Evolutionary conservation across 768 basidiomycete genomes (phyloP).

Genomic region (Mycena leptocephala): DNA sequence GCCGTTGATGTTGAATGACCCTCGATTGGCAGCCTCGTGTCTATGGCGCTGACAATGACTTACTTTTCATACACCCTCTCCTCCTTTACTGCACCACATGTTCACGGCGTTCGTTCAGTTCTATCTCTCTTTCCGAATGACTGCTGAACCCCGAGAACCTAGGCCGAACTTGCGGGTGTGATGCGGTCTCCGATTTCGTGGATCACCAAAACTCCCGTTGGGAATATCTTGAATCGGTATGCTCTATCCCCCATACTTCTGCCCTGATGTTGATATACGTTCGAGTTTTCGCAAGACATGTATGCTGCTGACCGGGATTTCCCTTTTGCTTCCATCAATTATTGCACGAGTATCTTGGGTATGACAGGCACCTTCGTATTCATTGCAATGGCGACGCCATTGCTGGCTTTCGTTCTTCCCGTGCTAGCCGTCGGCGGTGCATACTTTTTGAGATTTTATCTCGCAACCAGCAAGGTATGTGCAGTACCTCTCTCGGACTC

Average conservation of each 20-base stretch:
- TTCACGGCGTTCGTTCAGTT: neutral
- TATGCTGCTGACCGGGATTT: conserved; percentile 25
- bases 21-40: conserved; percentile 8
- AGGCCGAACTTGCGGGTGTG: conserved; percentile 20
- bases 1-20: neutral
- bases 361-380: conserved; percentile 23
- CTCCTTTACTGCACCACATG: conserved; percentile 20
- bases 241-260: neutral
- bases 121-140: neutral
- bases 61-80: conserved; percentile 10
- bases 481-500: too few species aligned
- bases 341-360: conserved; percentile 1
- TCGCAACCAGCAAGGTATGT: conserved; percentile 31
- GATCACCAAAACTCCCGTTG: conserved; percentile 28
- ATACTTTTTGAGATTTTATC: conserved; percentile 23
- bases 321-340: conserved; percentile 26
- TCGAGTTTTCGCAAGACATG: conserved; percentile 34
- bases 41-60: neutral
- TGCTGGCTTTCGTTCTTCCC: conserved; percentile 22
- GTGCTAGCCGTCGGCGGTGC: neutral
- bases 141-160: neutral
- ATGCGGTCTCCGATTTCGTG: conserved; percentile 28
- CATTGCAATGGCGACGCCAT: conserved; percentile 19
- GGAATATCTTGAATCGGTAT: conserved; percentile 30
- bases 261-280: neutral